Evolutionary conservation across 2,329 filamentous ascomycete genomes (phyloP).

Genomic region (Aspergillus tubingensis): DNA sequence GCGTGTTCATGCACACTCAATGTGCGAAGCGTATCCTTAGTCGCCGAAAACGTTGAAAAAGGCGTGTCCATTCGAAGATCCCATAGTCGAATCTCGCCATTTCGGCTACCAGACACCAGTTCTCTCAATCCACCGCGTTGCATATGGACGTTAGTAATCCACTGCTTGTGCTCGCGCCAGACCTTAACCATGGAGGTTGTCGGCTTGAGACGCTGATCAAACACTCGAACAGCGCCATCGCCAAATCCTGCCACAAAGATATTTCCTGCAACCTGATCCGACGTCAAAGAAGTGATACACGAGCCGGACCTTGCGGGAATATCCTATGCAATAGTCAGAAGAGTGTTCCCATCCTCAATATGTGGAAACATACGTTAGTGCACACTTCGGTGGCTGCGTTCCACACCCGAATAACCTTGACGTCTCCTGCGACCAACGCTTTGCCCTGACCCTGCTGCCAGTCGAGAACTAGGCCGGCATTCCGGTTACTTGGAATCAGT

Average conservation of each 20-base stretch:
- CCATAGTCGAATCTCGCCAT: constrained; percentile 94
- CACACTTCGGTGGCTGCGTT: constrained; percentile 92
- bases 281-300: constrained; percentile 93
- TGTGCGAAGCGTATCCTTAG: constrained; percentile 75
- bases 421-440: constrained; percentile 92
- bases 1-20: constrained; percentile 94
- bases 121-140: constrained; percentile 93
- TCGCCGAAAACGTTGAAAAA: constrained; percentile 72
- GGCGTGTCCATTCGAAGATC: constrained; percentile 86
- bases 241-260: constrained; percentile 96
- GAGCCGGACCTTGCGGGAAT: constrained; percentile 93
- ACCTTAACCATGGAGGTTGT: constrained; percentile 92
- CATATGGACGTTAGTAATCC: constrained; percentile 96
- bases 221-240: constrained; percentile 90
- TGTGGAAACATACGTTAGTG: constrained; percentile 58
- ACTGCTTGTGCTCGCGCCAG: constrained; percentile 94
- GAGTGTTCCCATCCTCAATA: not conserved
- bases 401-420: constrained; percentile 94
- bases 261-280: constrained; percentile 96
- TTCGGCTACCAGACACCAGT: constrained; percentile 83
- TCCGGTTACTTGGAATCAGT: constrained; percentile 89
- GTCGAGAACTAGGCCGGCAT: constrained; percentile 94
- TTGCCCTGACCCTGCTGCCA: constrained; percentile 98
- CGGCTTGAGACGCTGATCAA: constrained; percentile 81
- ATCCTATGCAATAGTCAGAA: constrained; percentile 53